Evolutionary conservation across 805 yeast species (phyloP), one percentile per base, ranked within the genome.

Genomic region (Metschnikowia matae): DNA sequence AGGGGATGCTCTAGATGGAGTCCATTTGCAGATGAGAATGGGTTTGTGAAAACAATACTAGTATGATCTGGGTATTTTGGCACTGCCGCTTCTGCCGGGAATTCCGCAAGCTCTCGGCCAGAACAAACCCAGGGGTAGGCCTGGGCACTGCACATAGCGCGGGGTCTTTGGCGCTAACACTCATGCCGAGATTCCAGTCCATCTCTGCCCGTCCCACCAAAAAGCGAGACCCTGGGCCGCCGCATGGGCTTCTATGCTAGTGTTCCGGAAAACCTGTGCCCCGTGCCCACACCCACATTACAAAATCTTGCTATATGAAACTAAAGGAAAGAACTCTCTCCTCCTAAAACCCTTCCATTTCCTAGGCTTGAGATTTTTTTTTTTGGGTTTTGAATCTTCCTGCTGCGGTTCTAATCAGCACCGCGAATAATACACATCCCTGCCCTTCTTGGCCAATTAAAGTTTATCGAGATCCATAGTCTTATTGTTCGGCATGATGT

Each of bases 41-140:
- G 4, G 13, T 26, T 26, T 8, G 29, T 8, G 29, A 26, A 8
- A 26, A 26, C 13, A 26, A 26, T 26, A 26, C 29, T 26, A 26
- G 29, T 26, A 26, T 26, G 13, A 26, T 26, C 3, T 26, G 29
- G 29, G 29, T 20, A 29, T 20, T 40, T 23, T 11, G 26, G n/a
- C 10, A 6, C n/a, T 6, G 20, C 33, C 41, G 41, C 41, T 23
- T 39, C 14, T 23, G 6, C 31, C 13, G 41, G 23, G 32, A 39
- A 39, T 39, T 39, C 41, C 32, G 41, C 31, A 23, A 39, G 32
- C 41, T 6, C 15, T 39, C 41, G 41, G 41, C 44, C 35, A 40
- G 33, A 40, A 40, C 35, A 29, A 39, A 23, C 32, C 41, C 41
- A 21, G 31, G 41, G 41, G 41, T 11, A 38, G 15, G 26, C 5